Base-by-base conservation (phyloP, 208 protist species). In the Pavlovales sp. region DNA sequence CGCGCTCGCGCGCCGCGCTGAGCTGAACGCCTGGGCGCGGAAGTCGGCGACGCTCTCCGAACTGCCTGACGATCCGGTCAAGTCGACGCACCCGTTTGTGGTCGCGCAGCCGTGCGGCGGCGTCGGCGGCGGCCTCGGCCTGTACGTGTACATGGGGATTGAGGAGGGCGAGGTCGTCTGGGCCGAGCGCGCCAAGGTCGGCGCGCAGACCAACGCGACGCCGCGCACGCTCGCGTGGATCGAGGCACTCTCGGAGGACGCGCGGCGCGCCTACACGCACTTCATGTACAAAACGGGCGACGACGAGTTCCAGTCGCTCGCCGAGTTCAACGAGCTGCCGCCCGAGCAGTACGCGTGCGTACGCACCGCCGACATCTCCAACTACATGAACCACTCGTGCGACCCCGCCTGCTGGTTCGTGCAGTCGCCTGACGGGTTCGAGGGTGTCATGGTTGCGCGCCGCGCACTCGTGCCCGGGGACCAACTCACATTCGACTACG, bases 351-450 rank as follows among this genome's bases (percentile, higher is more conserved):
- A 40, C 83, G 39, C 36, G 67, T 28, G 28, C 0, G 83, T 79
- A 30, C 83, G 83, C 66, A 87, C 83, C 22, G 39, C 57, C 14
- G 83, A 87, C 83, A 38, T 87, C 18, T 77, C 83, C 83, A 87
- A 87, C 67, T 87, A 87, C 71, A 87, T 87, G 83, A 87, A 87
- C 83, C 83, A 87, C 67, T 87, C 83, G 38, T 87, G 83, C 83
- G 38, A 46, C 38, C 83, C 83, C 34, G 79, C 83, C 30, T 87
- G 83, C 83, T 79, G 57, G 67, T 87, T 87, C n/a, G 83, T 87
- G 32, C 30, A 78, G 11, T 57, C 39, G 39, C 67, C 67, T 40
- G 47, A 28, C 30, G 83, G 42, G 67, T 79, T 66, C 83, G n/a
- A 41, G 20, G 83, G 67, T 10, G 10, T 87, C n/a, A 87, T 87